Base-by-base conservation (phyloP, 495 filamentous ascomycete species). In the Aspergillus biplanus region DNA sequence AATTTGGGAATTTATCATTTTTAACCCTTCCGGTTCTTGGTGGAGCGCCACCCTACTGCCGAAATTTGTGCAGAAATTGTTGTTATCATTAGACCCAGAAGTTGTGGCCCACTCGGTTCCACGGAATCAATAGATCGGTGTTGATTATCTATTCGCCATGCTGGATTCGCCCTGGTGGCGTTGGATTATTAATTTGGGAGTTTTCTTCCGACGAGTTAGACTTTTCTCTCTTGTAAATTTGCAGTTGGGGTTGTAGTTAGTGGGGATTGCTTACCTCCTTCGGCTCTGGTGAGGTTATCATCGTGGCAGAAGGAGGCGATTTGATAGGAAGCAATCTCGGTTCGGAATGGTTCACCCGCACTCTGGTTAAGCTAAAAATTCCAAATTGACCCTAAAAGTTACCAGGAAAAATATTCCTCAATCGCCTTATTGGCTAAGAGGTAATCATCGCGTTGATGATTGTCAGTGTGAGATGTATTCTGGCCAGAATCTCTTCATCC, bases 251-350 rank as follows among this genome's bases (percentile, higher is more conserved):
- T 27, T 27, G 21, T 27, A 27, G 21, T 27, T 27, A 13, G 33
- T 42, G 48, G 0, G 46, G 47, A 39, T 42, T 42, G 13, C 47
- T 39, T 49, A 37, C 48, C 57, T 37, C 31, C 39, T 34, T 52
- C 15, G 47, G 58, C n/a, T 33, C 52, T 13, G 42, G 33, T 16
- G 27, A 34, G 42, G 16, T 21, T 13, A 34, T 37, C 15, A 7
- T 42, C 33, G 59, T 62, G 59, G 59, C 52, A 16, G 48, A 56
- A 33, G 7, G 2, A 56, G 44, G 7, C 52, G 39, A 62, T 62
- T 39, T 62, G 59, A 62, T 62, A 62, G 52, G 59, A 46, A 21
- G 47, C 11, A 44, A 9, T 11, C 12, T 12, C 11, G 39, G 39
- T n/a, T 6, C 39, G n/a, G 7, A 44, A 44, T 8, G n/a, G n/a